Conservation (phyloP, 768 basidiomycete genomes). For the Mycena capillaripes region DNA sequence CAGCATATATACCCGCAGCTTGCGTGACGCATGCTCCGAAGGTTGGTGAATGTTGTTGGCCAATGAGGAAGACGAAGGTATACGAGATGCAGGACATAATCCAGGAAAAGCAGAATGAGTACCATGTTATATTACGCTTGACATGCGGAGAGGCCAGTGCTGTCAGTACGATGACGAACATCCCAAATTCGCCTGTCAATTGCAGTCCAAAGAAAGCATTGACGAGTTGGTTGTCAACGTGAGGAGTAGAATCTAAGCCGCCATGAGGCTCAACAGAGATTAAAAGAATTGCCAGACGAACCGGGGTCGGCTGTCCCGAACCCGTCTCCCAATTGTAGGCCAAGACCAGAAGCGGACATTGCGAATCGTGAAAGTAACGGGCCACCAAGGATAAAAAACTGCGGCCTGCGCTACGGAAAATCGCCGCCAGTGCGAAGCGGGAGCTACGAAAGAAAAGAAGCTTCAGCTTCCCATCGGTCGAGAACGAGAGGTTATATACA, state of each 20-base stretch:
- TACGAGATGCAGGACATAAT: slow-evolving; percentile 48
- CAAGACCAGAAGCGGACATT: too few relatives aligned
- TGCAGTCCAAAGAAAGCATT: slow-evolving; percentile 47
- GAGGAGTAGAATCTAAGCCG: background rate
- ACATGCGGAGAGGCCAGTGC: slow-evolving; percentile 42
- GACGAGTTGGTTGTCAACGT: slow-evolving; percentile 31
- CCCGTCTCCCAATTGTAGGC: too few relatives aligned
- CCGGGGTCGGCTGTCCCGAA: too few relatives aligned
- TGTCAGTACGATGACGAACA: slow-evolving; percentile 45
- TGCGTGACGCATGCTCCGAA: slow-evolving; percentile 45
- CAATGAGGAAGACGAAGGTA: slow-evolving; percentile 47
- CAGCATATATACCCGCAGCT: slow-evolving; percentile 48
- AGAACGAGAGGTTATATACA: background rate
- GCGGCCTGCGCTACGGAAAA: slow-evolving; percentile 35
- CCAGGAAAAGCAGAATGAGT: slow-evolving; percentile 49
- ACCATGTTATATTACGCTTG: slow-evolving; percentile 51
- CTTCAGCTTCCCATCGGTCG: background rate
- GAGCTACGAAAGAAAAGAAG: slow-evolving; percentile 11
- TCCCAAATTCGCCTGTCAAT: slow-evolving; percentile 41
- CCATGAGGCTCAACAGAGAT: too few relatives aligned
- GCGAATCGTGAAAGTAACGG: slow-evolving; percentile 7
- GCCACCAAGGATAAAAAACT: slow-evolving; percentile 12
- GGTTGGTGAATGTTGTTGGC: slow-evolving; percentile 44
- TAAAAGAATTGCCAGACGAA: too few relatives aligned
- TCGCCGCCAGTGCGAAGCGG: slow-evolving; percentile 32